These are phyloP conservation scores for Aureococcus anophagefferens DNA, from an alignment of 108 stramenopile genomes.

Conservation along the genomic window DNA sequence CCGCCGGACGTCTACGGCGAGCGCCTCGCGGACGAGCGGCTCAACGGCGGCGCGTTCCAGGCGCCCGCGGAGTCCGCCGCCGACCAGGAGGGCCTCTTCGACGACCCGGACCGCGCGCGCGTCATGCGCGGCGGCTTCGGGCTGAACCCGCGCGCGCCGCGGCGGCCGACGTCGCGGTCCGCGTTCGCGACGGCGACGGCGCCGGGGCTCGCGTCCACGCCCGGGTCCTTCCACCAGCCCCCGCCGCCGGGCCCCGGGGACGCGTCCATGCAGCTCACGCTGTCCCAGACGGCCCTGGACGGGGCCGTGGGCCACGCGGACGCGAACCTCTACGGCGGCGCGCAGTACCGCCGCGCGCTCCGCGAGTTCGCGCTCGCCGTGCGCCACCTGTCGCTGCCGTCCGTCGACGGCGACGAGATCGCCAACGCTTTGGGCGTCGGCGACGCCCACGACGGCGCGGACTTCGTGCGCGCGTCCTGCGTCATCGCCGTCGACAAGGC, in stretches of 20 bases:
- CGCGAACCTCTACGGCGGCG: conserved; percentile 74
- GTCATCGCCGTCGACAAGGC: conserved; percentile 86
- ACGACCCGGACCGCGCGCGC: background rate
- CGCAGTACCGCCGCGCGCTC: conserved; percentile 78
- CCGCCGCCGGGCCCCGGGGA: background rate
- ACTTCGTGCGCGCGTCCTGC: conserved; percentile 80
- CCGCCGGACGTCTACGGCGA: conserved; percentile 72
- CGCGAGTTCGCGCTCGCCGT: conserved; percentile 77
- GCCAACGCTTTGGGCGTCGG: conserved; percentile 86
- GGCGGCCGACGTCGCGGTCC: too few relatives aligned
- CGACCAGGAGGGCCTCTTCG: background rate
- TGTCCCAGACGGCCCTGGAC: conserved; percentile 1
- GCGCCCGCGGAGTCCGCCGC: background rate
- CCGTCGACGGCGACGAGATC: conserved; percentile 78
- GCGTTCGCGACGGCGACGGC: too few relatives aligned
- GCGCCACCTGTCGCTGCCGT: conserved; percentile 62
- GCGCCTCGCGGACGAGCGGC: conserved; percentile 66
- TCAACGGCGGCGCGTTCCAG: conserved; percentile 62
- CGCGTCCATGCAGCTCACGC: background rate
- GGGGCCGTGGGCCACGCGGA: conserved; percentile 42
- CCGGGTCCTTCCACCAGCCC: background rate
- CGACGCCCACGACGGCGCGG: conserved; percentile 82
- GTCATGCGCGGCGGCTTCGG: background rate
- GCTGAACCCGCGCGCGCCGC: too few relatives aligned
- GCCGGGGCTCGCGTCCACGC: background rate